These are phyloP conservation scores for Thelonectria discophora DNA, from an alignment of 2,329 filamentous ascomycete genomes.

Conservation along the genomic window DNA sequence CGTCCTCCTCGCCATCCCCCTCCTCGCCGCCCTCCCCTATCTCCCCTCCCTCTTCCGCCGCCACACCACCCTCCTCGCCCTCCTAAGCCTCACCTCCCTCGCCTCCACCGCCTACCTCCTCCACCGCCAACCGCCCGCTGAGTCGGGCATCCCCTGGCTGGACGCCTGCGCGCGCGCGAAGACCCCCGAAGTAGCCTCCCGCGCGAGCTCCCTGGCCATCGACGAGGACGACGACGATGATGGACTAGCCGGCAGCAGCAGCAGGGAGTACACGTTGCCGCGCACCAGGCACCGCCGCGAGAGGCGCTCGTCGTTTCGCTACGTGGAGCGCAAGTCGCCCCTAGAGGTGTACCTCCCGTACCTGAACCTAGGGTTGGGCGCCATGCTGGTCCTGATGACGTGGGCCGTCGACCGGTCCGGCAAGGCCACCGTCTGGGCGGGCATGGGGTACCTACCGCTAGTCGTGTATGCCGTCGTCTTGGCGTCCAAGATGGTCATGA, in stretches of 20 bases:
- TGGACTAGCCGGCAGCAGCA: slow-evolving; percentile 19
- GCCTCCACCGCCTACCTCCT: slow-evolving; percentile 70
- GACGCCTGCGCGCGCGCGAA: slow-evolving; percentile 54
- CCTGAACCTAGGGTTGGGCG: slow-evolving; percentile 67
- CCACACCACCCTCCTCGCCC: slow-evolving; percentile 53
- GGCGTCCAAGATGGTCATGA: slow-evolving; percentile 71
- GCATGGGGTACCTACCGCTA: slow-evolving; percentile 61
- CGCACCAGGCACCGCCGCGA: slow-evolving; percentile 28
- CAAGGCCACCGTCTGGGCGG: slow-evolving; percentile 49
- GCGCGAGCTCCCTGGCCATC: slow-evolving; percentile 30
- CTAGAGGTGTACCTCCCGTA: slow-evolving; percentile 67
- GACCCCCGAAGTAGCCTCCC: slow-evolving; percentile 39
- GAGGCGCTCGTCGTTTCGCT: slow-evolving; percentile 36
- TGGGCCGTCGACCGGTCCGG: slow-evolving; percentile 48
- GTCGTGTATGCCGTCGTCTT: slow-evolving; percentile 70
- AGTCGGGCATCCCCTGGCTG: slow-evolving; percentile 61
- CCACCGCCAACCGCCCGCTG: slow-evolving; percentile 61
- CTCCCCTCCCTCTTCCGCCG: slow-evolving; percentile 48
- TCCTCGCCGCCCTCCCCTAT: slow-evolving; percentile 65
- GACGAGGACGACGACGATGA: slow-evolving; percentile 34
- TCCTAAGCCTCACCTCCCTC: slow-evolving; percentile 71
- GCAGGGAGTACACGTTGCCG: slow-evolving; percentile 16
- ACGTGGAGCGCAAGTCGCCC: slow-evolving; percentile 49
- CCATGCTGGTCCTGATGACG: slow-evolving; percentile 59
- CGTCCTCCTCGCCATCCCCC: slow-evolving; percentile 68